Percentiles rank a stretch among this genome's conserved stretches.
Conservation (phyloP, 306 rosid species). For the Vachellia collinsii region DNA sequence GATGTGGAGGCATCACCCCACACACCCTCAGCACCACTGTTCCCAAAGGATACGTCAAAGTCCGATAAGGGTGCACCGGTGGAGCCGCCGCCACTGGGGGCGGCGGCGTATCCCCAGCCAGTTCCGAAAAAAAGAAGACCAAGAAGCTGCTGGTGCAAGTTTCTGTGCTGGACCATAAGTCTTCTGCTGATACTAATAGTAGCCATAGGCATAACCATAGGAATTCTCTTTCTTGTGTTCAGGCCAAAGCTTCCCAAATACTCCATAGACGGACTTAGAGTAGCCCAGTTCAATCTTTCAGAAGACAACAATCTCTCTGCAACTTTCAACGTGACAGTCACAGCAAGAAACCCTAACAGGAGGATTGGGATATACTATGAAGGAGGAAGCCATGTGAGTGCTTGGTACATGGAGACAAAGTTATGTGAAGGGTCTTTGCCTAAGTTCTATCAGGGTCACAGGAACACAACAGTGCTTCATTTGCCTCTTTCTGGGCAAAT, state of each 20-base stretch:
- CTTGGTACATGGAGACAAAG: constrained; percentile 57
- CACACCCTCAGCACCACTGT: constrained; percentile 60
- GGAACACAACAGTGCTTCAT: constrained; percentile 66
- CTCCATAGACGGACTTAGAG: constrained; percentile 51
- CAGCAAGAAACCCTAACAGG: constrained; percentile 80
- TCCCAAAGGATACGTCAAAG: constrained; percentile 42
- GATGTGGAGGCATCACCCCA: constrained; percentile 68
- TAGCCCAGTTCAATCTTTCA: constrained; percentile 45
- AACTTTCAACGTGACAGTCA: constrained; percentile 59
- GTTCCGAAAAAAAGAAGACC: constrained; percentile 49
- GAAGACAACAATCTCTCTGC: constrained; percentile 48
- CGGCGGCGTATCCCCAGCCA: constrained; percentile 38
- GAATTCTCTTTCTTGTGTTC: constrained; percentile 70
- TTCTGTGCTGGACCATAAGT: constrained; percentile 58
- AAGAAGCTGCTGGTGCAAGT: constrained; percentile 68
- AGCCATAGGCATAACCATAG: constrained; percentile 54
- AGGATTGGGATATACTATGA: constrained; percentile 84
- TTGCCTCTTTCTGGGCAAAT: constrained; percentile 55
- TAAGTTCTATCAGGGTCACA: constrained; percentile 84
- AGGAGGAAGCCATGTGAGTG: constrained; percentile 77
- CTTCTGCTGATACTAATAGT: constrained; percentile 47
- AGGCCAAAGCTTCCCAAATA: constrained; percentile 83
- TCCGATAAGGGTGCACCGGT: constrained; percentile 51
- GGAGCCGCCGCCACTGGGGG: constrained; percentile 41
- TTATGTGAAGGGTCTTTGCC: constrained; percentile 79